Evolutionary conservation across 2,329 filamentous ascomycete genomes (phyloP).

Genomic region (Volutella citrinella): DNA sequence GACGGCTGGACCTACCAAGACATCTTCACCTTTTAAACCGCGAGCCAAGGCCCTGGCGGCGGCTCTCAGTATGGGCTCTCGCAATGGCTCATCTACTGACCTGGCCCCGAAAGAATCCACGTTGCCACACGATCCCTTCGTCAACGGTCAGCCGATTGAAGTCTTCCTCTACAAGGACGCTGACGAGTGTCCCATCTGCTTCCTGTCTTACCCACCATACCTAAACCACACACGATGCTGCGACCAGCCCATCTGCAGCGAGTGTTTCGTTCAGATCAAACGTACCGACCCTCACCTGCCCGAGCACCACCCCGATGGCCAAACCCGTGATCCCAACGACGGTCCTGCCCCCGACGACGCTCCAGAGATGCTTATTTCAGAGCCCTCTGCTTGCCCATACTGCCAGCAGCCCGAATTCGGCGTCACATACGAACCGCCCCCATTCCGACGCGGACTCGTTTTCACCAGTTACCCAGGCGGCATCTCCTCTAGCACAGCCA

Average conservation of each 20-base stretch:
- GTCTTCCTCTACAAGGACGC: conserved; percentile 92
- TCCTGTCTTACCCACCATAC: conserved; percentile 91
- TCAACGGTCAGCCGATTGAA: conserved; percentile 92
- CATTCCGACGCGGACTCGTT: conserved; percentile 79
- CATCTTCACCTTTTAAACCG: conserved; percentile 66
- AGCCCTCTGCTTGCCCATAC: conserved; percentile 90
- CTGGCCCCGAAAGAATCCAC: conserved; percentile 74
- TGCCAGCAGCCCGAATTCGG: conserved; percentile 95
- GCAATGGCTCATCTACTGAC: conserved; percentile 69
- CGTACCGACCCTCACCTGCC: conserved; percentile 86
- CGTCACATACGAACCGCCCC: conserved; percentile 87
- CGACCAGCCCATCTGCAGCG: conserved; percentile 93
- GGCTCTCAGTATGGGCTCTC: conserved; percentile 69
- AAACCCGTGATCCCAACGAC: conserved; percentile 34
- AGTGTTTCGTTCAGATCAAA: conserved; percentile 99
- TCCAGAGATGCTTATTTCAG: conserved; percentile 74
- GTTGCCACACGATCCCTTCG: conserved; percentile 77
- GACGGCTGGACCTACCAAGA: conserved; percentile 31
- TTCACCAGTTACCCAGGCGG: conserved; percentile 53
- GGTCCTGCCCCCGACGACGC: conserved; percentile 45
- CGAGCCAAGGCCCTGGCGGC: conserved; percentile 87
- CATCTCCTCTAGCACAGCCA: conserved; percentile 57
- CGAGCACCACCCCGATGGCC: conserved; percentile 63
- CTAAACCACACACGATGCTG: conserved; percentile 94
- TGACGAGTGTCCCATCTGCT: conserved; percentile 91